A percentile compares a stretch with the other conserved stretches of the same genome.
phyloP scores from a whole-genome alignment of 225 moss, liverwort and hornwort genomes.

The Antitrichia curtipendula region DNA sequence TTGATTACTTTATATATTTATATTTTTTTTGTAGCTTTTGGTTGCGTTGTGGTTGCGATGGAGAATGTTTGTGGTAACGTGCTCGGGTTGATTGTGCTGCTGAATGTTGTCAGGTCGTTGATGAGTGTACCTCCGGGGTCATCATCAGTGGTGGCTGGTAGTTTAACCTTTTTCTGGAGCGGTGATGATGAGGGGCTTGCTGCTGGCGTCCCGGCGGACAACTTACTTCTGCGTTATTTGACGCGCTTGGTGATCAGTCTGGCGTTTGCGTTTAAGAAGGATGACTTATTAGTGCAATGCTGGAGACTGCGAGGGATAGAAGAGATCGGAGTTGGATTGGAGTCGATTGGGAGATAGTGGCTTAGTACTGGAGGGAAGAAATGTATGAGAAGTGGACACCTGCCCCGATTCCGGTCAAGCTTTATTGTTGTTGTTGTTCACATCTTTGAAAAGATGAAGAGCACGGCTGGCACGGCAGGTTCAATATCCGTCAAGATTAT shows the following conservation, averaged over 20 bases:
- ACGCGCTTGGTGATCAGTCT: background rate
- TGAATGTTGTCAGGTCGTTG: conserved; percentile 10
- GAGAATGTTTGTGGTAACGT: background rate
- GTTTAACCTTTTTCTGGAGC: conserved; percentile 2
- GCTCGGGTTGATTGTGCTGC: background rate
- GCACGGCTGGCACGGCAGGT: background rate
- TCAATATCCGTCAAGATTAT: background rate
- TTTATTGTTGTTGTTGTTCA: background rate
- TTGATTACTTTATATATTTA: background rate
- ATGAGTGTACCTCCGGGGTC: conserved; percentile 8
- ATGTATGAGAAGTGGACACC: conserved; percentile 21
- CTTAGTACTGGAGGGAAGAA: background rate
- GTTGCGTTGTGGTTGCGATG: background rate
- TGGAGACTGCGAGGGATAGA: background rate
- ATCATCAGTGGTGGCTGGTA: conserved; percentile 10
- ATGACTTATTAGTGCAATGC: background rate
- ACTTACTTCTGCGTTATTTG: background rate
- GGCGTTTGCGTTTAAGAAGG: background rate
- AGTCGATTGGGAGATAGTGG: background rate
- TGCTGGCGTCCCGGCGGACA: background rate
- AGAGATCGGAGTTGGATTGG: background rate
- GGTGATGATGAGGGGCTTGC: background rate
- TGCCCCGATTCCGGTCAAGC: conserved; percentile 5
- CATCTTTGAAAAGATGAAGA: background rate
- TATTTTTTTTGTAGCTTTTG: background rate